Percentiles rank a stretch among this genome's conserved stretches.
These are phyloP conservation scores for Fusarium citri DNA, from an alignment of 2,329 filamentous ascomycete genomes.

Conservation along the genomic window DNA sequence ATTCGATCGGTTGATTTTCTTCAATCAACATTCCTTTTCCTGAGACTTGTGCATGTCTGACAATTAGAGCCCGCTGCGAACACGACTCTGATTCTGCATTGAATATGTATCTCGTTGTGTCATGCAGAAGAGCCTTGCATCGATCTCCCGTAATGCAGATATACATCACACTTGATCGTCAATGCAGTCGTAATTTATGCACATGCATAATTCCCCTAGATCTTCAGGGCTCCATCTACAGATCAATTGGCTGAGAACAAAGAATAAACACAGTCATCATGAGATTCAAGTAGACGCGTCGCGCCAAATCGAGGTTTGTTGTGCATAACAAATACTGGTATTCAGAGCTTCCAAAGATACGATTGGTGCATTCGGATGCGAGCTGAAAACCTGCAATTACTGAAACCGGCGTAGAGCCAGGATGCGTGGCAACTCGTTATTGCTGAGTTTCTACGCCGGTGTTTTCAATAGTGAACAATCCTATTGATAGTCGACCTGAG, in stretches of 20 bases:
- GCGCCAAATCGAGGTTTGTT: conserved; percentile 31
- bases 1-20: conserved; percentile 13
- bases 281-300: conserved; percentile 30
- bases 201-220: conserved; percentile 25
- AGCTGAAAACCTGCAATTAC: conserved; percentile 36
- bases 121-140: conserved; percentile 43
- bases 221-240: conserved; percentile 1
- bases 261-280: conserved; percentile 7
- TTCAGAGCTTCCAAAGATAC: conserved; percentile 19
- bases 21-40: conserved; percentile 11
- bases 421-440: conserved; percentile 42
- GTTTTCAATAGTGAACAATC: conserved; percentile 32
- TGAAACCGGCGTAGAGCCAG: conserved; percentile 39
- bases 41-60: neutral
- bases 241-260: conserved; percentile 23
- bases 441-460: conserved; percentile 29
- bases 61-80: neutral
- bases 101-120: conserved; percentile 26
- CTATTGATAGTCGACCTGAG: conserved; percentile 36
- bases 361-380: conserved; percentile 32
- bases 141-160: conserved; percentile 44
- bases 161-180: conserved; percentile 38
- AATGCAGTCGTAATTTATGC: conserved; percentile 44
- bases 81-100: conserved; percentile 12
- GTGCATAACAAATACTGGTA: conserved; percentile 10